These are phyloP conservation scores for Hericium alpestre DNA, from an alignment of 768 basidiomycete species.

Conservation along the genomic window DNA sequence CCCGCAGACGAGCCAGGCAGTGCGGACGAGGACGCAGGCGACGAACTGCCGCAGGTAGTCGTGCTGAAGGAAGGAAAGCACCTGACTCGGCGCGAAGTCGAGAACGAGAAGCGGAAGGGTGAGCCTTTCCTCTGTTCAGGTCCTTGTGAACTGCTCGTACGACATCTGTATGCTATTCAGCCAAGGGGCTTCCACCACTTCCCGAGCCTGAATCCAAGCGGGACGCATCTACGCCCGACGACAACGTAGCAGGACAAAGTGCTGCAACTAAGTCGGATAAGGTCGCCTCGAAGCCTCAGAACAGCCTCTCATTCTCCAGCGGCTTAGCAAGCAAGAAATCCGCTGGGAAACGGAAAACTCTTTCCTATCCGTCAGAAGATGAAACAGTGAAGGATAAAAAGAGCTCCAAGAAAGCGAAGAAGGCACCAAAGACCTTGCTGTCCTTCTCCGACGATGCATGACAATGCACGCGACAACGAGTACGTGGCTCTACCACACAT, in stretches of 20 bases:
- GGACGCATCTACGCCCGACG: background rate
- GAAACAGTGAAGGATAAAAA: background rate
- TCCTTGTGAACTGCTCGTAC: background rate
- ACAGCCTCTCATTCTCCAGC: background rate
- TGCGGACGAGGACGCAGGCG: constrained; percentile 49
- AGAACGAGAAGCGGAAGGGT: constrained; percentile 72
- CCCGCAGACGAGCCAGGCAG: constrained; percentile 62
- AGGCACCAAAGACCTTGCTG: background rate
- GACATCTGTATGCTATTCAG: background rate
- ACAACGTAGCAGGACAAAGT: background rate
- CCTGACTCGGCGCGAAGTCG: constrained; percentile 64
- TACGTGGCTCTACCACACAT: no score
- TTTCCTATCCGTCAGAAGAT: background rate
- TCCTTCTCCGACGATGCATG: background rate
- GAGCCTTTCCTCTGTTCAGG: constrained; percentile 5
- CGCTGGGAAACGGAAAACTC: background rate
- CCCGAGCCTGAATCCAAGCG: background rate
- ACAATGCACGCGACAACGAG: background rate
- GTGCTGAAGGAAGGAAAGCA: constrained; percentile 86
- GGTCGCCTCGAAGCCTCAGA: background rate
- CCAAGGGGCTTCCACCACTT: background rate
- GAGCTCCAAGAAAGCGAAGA: background rate
- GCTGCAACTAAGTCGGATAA: background rate
- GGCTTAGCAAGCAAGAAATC: background rate
- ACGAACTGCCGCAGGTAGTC: constrained; percentile 83